Evolutionary conservation across 2,329 filamentous ascomycete species (phyloP).

Genomic region (Tolypocladium tropicale): DNA sequence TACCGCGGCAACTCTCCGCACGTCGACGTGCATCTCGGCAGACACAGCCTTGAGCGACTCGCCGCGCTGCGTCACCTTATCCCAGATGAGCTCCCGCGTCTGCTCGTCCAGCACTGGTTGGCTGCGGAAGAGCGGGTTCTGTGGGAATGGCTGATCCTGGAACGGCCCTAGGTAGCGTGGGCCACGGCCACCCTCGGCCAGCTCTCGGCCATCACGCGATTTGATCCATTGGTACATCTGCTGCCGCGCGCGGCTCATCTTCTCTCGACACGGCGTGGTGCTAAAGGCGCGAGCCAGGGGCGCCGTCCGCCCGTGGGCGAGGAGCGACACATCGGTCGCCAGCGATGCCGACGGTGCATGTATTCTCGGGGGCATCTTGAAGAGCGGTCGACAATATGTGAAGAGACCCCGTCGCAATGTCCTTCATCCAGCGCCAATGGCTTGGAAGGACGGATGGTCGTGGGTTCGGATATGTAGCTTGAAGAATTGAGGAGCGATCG

Average conservation of each 20-base stretch:
- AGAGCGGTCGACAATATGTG: not conserved
- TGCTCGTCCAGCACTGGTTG: conserved; percentile 64
- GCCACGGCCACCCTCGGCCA: conserved; percentile 13
- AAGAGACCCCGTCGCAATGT: not conserved
- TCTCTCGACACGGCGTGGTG: conserved; percentile 26
- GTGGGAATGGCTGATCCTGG: conserved; percentile 55
- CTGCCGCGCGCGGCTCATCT: conserved; percentile 25
- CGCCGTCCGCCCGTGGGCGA: conserved; percentile 3
- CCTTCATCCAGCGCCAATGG: not conserved
- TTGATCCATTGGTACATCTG: conserved; percentile 29
- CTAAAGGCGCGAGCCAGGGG: conserved; percentile 24
- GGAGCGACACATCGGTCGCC: conserved; percentile 15
- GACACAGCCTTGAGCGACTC: conserved; percentile 67
- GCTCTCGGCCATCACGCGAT: conserved; percentile 11
- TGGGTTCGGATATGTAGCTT: not conserved
- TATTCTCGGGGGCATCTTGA: conserved; percentile 9
- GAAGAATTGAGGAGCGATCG: not conserved
- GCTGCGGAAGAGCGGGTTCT: conserved; percentile 61
- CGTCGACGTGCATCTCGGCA: conserved; percentile 66
- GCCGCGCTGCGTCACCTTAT: conserved; percentile 53
- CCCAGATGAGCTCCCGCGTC: conserved; percentile 64
- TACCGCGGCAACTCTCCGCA: conserved; percentile 75
- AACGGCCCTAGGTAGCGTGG: conserved; percentile 27
- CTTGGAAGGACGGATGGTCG: not conserved
- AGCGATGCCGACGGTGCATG: conserved; percentile 16